Evolutionary conservation across 108 stramenopile genomes (phyloP), one percentile per base, ranked within the genome.

Genomic region (Pseudonitzschia pungens): DNA sequence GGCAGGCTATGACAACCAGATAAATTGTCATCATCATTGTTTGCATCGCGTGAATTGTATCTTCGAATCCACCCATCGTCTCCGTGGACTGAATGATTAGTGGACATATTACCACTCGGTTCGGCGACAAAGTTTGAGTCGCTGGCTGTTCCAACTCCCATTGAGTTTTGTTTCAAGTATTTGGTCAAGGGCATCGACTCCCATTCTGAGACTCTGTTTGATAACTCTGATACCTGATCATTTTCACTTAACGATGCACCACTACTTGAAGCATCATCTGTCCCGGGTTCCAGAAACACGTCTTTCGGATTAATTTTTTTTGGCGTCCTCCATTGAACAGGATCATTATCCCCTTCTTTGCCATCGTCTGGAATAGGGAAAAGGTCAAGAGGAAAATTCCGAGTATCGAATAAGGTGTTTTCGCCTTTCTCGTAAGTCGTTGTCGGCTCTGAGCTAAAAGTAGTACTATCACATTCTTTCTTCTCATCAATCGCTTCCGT

Each of bases 1-100:
- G 67, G 44, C 27, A 75, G 52, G 27, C 40, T 68, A 60, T 75
- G 74, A 54, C 66, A 68, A 26, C 68, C 64, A 40, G 41, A 65
- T n/a, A 36, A 11, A 0, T 22, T 65, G 15, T 43, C 41, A 33
- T 22, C 41, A 33, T 22, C 36, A 5, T 36, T 36, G 36, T 6
- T 36, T 36, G 36, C 36, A 36, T 59, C 24, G 3, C 58, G 18
- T 26, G 24, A 59, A 59, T 6, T 16, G 6, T 32, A 16, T 24
- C 20, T 24, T 31, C 24, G 10, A 59, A 16, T 26, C 22, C 31
- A 16, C 24, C 27, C 29, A 24, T 59, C 58, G 58, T 65, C 64
- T 65, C 36, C 24, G 22, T 20, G 36, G 64, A 43, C 42, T 4
- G 42, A 43, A 41, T 65, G 2, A 26, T 36, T 36, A 6, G 10